Evolutionary conservation across 2,329 filamentous ascomycete species (phyloP).

Genomic region (Pestalotiopsis sp.): DNA sequence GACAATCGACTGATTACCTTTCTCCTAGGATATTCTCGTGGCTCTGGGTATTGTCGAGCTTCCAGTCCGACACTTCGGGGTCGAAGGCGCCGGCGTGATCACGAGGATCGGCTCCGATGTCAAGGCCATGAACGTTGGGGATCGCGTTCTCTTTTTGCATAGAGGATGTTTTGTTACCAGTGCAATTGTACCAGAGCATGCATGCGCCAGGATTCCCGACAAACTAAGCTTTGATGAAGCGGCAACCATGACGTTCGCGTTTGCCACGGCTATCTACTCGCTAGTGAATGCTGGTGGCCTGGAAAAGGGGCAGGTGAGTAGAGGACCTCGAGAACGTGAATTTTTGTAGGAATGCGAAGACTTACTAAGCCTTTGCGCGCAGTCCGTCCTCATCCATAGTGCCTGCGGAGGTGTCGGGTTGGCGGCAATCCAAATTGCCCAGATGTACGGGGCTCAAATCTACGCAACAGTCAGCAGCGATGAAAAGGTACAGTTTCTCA

Average conservation of each 20-base stretch:
- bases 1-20: too few species aligned
- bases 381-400: constrained; percentile 18
- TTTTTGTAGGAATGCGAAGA: too few species aligned
- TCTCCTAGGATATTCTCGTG: background rate
- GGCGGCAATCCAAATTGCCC: constrained; percentile 16
- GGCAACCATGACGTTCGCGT: background rate
- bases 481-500: constrained; percentile 16
- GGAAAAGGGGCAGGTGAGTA: constrained; percentile 8
- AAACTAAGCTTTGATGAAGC: background rate
- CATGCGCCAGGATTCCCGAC: background rate
- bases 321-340: too few species aligned
- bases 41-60: background rate
- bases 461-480: constrained; percentile 19
- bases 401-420: constrained; percentile 18
- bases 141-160: background rate
- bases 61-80: background rate
- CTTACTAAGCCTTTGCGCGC: too few species aligned
- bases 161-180: background rate
- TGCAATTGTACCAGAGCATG: background rate
- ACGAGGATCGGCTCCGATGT: background rate
- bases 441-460: constrained; percentile 18
- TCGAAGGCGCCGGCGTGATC: background rate
- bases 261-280: background rate
- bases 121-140: background rate
- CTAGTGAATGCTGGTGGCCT: background rate